Conservation (phyloP, 2,329 filamentous ascomycete genomes). For the Didymella segeticola region DNA sequence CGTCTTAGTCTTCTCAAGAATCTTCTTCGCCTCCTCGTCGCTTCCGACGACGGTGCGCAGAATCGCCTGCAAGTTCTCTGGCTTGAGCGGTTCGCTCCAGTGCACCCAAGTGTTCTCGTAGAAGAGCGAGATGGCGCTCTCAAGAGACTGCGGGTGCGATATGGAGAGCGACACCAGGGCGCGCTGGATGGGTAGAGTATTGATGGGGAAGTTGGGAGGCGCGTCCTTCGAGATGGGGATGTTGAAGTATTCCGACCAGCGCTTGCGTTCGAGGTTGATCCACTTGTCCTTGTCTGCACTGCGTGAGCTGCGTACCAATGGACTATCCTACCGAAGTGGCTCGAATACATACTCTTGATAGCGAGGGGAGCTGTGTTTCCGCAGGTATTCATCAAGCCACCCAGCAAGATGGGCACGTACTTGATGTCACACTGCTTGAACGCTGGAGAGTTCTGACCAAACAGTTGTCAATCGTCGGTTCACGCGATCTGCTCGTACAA, state of each 20-base stretch:
- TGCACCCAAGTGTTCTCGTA: conserved; percentile 62
- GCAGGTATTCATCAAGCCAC: conserved; percentile 64
- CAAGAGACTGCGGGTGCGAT: conserved; percentile 52
- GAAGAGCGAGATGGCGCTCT: conserved; percentile 53
- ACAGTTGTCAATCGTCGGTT: not conserved
- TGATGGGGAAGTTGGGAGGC: conserved; percentile 61
- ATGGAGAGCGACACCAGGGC: conserved; percentile 58
- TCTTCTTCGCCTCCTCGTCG: conserved; percentile 50
- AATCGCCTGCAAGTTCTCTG: conserved; percentile 53
- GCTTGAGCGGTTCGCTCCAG: conserved; percentile 53
- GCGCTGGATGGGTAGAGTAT: conserved; percentile 61
- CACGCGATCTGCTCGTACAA: too few species aligned
- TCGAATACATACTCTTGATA: conserved; percentile 67
- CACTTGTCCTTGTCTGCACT: conserved; percentile 64
- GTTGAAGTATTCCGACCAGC: conserved; percentile 61
- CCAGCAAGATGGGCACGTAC: conserved; percentile 66
- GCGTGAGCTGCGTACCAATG: conserved; percentile 10
- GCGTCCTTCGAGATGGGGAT: conserved; percentile 57
- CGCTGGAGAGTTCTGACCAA: conserved; percentile 58
- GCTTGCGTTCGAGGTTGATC: conserved; percentile 60
- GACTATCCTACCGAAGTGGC: too few species aligned
- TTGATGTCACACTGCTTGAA: conserved; percentile 63
- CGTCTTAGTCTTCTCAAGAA: conserved; percentile 49
- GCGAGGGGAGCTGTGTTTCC: conserved; percentile 61
- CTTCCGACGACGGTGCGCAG: conserved; percentile 57